Conservation (phyloP, 495 filamentous ascomycete genomes). For the Friedmanniomyces simplex region DNA sequence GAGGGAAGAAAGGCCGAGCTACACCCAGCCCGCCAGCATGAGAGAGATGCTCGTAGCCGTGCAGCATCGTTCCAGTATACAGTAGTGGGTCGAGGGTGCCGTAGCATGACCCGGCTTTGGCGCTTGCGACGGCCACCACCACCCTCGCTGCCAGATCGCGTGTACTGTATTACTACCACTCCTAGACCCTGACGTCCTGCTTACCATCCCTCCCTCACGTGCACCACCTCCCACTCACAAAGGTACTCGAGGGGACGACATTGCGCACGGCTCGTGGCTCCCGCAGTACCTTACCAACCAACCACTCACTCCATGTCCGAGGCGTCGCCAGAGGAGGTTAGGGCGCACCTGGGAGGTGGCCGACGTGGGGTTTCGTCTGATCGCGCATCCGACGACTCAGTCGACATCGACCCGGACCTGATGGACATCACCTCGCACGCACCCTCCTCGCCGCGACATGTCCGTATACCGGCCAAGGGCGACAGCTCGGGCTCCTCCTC, state of each 20-base stretch:
- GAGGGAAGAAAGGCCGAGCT: too few relatives aligned
- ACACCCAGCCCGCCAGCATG: too few relatives aligned
- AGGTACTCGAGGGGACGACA: neutral
- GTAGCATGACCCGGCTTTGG: too few relatives aligned
- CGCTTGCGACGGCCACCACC: too few relatives aligned
- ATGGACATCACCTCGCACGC: neutral
- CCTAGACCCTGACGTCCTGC: neutral
- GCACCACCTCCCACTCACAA: neutral
- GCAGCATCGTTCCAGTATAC: too few relatives aligned
- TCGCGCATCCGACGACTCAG: neutral
- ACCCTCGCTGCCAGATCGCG: too few relatives aligned
- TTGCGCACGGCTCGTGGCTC: neutral
- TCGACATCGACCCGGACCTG: neutral
- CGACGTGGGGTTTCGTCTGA: neutral
- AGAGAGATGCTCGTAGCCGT: too few relatives aligned
- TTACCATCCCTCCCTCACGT: neutral
- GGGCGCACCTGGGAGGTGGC: neutral
- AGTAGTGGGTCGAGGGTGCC: too few relatives aligned
- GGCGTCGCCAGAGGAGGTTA: neutral
- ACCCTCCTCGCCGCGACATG: constrained; percentile 2
- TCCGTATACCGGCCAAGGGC: constrained; percentile 21
- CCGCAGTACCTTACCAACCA: neutral
- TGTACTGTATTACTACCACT: neutral
- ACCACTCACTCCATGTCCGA: neutral
- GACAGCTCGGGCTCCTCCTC: constrained; percentile 26